These are phyloP conservation scores for Suillus decipiens DNA, from an alignment of 768 basidiomycete genomes.

Conservation along the genomic window DNA sequence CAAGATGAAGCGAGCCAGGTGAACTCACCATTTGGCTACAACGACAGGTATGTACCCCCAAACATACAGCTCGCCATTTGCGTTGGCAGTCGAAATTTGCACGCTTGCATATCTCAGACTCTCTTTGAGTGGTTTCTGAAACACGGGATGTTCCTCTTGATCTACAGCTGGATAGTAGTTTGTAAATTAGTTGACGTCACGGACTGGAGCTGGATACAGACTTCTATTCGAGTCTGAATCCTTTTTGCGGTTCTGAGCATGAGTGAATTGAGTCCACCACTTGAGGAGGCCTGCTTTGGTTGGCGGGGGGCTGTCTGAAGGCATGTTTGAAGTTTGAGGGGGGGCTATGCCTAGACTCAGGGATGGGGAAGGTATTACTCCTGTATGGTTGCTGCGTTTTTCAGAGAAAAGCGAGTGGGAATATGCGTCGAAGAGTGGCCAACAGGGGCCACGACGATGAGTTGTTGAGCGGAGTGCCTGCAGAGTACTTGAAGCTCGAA, in stretches of 20 bases:
- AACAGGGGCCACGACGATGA: conserved; percentile 24
- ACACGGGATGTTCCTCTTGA: conserved; percentile 59
- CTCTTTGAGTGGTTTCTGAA: conserved; percentile 83
- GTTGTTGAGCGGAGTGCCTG: background rate
- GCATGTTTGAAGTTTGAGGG: conserved; percentile 20
- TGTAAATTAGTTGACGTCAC: conserved; percentile 3
- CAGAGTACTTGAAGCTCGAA: background rate
- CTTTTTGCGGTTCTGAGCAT: conserved; percentile 63
- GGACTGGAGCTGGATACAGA: conserved; percentile 17
- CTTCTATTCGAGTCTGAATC: conserved; percentile 47
- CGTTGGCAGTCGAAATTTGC: conserved; percentile 88
- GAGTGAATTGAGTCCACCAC: conserved; percentile 82
- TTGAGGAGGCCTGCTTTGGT: conserved; percentile 66
- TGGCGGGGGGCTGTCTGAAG: conserved; percentile 38
- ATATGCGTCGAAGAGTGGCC: conserved; percentile 10
- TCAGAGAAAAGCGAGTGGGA: conserved; percentile 3
- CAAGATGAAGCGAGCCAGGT: background rate
- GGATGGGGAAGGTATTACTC: conserved; percentile 1
- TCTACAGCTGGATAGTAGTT: conserved; percentile 23
- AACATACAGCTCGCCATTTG: conserved; percentile 80
- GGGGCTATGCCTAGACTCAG: conserved; percentile 5
- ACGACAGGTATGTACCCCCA: conserved; percentile 97
- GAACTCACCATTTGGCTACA: conserved; percentile 90
- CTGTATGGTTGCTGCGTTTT: background rate
- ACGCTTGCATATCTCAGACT: conserved; percentile 87